Evolutionary conservation across 371 early-diverging fungal species (phyloP).

Genomic region (Actinomortierella ambigua): DNA sequence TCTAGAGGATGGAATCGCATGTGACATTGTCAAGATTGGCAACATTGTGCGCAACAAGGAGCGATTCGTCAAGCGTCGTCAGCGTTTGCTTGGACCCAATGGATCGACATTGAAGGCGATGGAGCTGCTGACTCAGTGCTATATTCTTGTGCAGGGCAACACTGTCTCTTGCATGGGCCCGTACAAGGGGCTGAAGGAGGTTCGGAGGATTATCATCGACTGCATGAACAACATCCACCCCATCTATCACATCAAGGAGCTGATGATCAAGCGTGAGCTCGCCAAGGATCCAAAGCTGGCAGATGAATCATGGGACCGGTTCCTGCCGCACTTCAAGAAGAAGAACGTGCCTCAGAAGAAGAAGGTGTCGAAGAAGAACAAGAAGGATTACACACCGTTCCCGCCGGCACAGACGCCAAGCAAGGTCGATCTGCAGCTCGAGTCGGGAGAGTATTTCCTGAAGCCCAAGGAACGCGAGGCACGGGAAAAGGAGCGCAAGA

Average conservation of each 20-base stretch:
- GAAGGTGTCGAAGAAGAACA: conserved; percentile 60
- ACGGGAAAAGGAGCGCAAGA: conserved; percentile 66
- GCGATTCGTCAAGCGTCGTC: conserved; percentile 97
- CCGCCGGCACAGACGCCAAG: conserved; percentile 88
- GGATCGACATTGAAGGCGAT: conserved; percentile 98
- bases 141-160: conserved; percentile 98
- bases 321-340: conserved; percentile 98
- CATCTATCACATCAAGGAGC: conserved; percentile 99
- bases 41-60: conserved; percentile 95
- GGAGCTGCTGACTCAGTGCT: conserved; percentile 95
- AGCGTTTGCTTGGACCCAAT: conserved; percentile 96
- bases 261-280: conserved; percentile 99
- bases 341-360: conserved; percentile 80
- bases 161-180: conserved; percentile 97
- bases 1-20: conserved; percentile 93
- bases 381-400: conserved; percentile 88
- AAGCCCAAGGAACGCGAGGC: conserved; percentile 68
- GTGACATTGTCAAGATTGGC: conserved; percentile 98
- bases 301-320: conserved; percentile 98
- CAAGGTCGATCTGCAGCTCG: conserved; percentile 93
- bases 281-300: conserved; percentile 96
- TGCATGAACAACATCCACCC: conserved; percentile 99
- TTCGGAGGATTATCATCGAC: conserved; percentile 91
- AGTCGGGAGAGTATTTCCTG: conserved; percentile 96
- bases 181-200: conserved; percentile 90